phyloP scores from a whole-genome alignment of 768 basidiomycete species.

The Tylopilus cervinicoccineus region DNA sequence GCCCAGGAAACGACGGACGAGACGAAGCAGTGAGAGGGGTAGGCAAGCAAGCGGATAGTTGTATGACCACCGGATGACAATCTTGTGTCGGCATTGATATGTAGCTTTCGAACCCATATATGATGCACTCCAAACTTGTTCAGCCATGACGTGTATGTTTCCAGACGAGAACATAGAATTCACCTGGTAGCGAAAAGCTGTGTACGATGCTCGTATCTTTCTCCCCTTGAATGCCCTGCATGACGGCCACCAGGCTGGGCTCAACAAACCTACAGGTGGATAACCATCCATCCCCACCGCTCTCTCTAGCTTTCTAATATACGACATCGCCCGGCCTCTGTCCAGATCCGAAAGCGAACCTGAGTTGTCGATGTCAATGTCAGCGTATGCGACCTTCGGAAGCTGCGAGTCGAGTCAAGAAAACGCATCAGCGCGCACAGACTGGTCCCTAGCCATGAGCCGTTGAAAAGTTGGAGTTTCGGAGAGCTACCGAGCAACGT shows the following conservation, averaged over 20 bases:
- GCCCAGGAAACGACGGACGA: too few species aligned
- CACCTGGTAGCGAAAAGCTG: too few species aligned
- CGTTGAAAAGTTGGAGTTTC: constrained; percentile 80
- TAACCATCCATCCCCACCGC: constrained; percentile 54
- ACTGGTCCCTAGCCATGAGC: constrained; percentile 71
- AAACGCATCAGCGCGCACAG: constrained; percentile 61
- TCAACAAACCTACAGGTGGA: constrained; percentile 51
- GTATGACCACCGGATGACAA: too few species aligned
- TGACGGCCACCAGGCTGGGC: constrained; percentile 38
- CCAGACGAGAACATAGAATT: too few species aligned
- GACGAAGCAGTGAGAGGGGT: too few species aligned
- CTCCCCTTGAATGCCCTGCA: constrained; percentile 33
- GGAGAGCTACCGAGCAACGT: constrained; percentile 60
- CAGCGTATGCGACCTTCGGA: constrained; percentile 80
- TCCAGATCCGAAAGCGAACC: constrained; percentile 68
- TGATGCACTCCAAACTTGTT: too few species aligned
- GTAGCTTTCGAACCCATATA: too few species aligned
- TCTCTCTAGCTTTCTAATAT: constrained; percentile 42
- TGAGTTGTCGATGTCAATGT: constrained; percentile 86
- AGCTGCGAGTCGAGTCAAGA: constrained; percentile 78
- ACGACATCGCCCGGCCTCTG: constrained; percentile 33
- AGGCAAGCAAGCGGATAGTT: too few species aligned
- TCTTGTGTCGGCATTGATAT: too few species aligned
- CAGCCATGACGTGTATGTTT: too few species aligned
- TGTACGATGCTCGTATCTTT: too few species aligned